Evolutionary conservation across 169 alveolate genomes (phyloP), one percentile per base, ranked within the genome.

Genomic region (Plasmodium sp.): DNA sequence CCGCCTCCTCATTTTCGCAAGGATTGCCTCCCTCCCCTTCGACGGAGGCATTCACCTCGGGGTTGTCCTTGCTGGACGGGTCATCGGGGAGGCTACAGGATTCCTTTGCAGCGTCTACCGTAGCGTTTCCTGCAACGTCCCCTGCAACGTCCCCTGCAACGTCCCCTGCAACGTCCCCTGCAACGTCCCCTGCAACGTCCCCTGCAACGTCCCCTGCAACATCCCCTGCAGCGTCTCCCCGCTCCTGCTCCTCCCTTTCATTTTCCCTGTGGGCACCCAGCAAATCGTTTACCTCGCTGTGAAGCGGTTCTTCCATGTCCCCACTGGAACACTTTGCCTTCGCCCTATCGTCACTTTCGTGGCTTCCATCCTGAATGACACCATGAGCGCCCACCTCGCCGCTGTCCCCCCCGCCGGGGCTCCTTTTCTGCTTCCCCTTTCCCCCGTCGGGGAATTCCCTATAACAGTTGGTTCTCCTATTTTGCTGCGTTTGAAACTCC

Each of bases 21-120:
- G 34, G 34, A 62, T 62, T 62, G 75, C 27, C 14, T 62, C 34
- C 75, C 12, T 62, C 75, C 36, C 22, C 4, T 62, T 62, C 75
- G 31, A 27, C 9, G 34, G 39, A 67, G 5, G 5, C 77, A 67
- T 67, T 10, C 14, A 67, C n/a, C 33, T 67, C 77, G 16, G 33
- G 39, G 77, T 67, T 27, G 33, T 31, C 77, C 39, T 67, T 5
- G 27, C n/a, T 67, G 0, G 39, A 67, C 16, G 43, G 34, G 27
- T 31, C 77, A 67, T 67, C 77, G n/a, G 39, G 39, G 43, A 67
- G 33, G 3, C 39, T 39, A 18, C 1, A 4, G 48, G 74, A 54
- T 83, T 22, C 80, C 80, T 62, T 62, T 2, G 77, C 77, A 62
- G n/a, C n/a, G n/a, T n/a, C n/a, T n/a, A n/a, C n/a, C n/a, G n/a